phyloP scores from a whole-genome alignment of 176 grass and related monocot genomes.

The Oryza meyeriana region DNA sequence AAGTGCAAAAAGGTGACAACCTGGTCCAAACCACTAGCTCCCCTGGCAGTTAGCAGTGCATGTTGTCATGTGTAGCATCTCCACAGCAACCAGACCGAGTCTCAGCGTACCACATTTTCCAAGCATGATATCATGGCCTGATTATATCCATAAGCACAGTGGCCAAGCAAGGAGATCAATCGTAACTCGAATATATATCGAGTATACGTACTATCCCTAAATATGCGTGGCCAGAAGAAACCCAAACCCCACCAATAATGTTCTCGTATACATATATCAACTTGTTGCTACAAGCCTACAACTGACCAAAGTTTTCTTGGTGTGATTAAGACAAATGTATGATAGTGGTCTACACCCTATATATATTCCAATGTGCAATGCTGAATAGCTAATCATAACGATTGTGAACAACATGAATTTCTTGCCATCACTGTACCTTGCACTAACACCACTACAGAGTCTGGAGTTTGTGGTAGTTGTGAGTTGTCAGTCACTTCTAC shows the following conservation, averaged over 20 bases:
- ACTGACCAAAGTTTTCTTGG: not conserved
- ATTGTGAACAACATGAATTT: not conserved
- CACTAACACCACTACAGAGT: conserved; percentile 29
- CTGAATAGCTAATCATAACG: conserved; percentile 7
- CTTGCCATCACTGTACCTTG: conserved; percentile 8
- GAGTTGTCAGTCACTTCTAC: conserved; percentile 26
- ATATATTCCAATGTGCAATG: not conserved
- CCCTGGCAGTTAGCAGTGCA: not conserved
- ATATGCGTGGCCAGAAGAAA: not conserved
- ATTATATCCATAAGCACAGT: not conserved
- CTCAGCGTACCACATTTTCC: not conserved
- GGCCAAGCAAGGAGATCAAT: not conserved
- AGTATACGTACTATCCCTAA: not conserved
- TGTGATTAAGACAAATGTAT: not conserved
- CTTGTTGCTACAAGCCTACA: not conserved
- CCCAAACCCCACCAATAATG: conserved; percentile 8
- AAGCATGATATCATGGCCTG: not conserved
- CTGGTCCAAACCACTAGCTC: conserved; percentile 4
- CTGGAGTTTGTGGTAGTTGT: not conserved
- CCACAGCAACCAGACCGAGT: not conserved
- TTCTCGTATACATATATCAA: not conserved
- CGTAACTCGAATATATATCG: not conserved
- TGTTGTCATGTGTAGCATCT: not conserved
- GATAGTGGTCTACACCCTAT: conserved; percentile 1
- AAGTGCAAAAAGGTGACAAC: conserved; percentile 10